A percentile compares a stretch with the other conserved stretches of the same genome.
phyloP scores from a whole-genome alignment of 2,329 filamentous ascomycete genomes.

The Pseudofabraea citricarpa region DNA sequence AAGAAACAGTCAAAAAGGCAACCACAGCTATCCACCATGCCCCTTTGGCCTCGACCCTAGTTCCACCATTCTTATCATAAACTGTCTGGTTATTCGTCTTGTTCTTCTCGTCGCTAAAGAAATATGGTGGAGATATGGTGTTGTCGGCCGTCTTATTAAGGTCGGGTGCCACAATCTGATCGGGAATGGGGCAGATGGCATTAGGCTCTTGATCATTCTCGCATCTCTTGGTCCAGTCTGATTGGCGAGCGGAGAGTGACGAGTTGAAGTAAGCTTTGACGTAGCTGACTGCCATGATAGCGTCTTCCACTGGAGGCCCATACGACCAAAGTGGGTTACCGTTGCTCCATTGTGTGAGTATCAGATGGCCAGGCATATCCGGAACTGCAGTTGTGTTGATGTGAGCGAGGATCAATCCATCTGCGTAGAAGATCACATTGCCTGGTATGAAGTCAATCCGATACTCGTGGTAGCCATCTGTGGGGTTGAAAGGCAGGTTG shows the following conservation, averaged over 20 bases:
- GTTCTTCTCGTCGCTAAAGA: constrained; percentile 43
- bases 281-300: constrained; percentile 60
- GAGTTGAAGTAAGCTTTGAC: constrained; percentile 80
- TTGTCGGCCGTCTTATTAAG: constrained; percentile 11
- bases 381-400: constrained; percentile 57
- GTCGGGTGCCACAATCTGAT: constrained; percentile 32
- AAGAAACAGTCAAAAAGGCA: too few relatives aligned
- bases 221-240: constrained; percentile 38
- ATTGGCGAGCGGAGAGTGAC: constrained; percentile 35
- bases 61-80: constrained; percentile 20
- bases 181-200: constrained; percentile 47
- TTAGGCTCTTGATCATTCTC: constrained; percentile 29
- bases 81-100: constrained; percentile 45
- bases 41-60: not conserved
- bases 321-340: constrained; percentile 67
- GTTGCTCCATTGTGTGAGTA: constrained; percentile 76
- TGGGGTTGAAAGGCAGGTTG: constrained; percentile 62
- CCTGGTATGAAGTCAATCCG: constrained; percentile 68
- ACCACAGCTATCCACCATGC: too few relatives aligned
- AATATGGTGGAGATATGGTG: constrained; percentile 34
- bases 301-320: constrained; percentile 61
- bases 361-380: constrained; percentile 55
- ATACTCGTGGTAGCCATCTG: constrained; percentile 67
- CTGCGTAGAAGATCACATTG: constrained; percentile 64
- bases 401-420: constrained; percentile 50